Conservation (phyloP, 257 asterid species). For the Salvia miltiorrhiza region DNA sequence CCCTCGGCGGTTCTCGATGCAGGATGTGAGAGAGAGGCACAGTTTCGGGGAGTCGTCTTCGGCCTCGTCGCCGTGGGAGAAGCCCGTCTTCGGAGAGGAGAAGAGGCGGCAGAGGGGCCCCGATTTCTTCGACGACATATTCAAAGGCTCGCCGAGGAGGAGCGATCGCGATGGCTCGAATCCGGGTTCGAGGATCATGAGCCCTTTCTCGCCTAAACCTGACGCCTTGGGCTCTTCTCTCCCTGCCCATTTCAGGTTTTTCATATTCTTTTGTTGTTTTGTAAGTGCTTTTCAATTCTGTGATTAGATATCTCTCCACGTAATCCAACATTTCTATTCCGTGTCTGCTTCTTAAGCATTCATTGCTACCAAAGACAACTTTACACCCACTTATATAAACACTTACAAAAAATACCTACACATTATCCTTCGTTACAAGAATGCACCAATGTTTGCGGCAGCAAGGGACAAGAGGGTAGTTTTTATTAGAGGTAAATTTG, state of each 20-base stretch:
- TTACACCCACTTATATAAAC: too few relatives aligned
- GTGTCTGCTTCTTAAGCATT: too few relatives aligned
- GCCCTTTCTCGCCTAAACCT: conserved; percentile 56
- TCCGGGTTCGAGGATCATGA: conserved; percentile 49
- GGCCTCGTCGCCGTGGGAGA: conserved; percentile 40
- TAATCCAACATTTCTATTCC: too few relatives aligned
- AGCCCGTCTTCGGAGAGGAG: conserved; percentile 73
- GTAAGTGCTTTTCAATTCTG: too few relatives aligned
- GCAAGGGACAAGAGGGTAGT: too few relatives aligned
- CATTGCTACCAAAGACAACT: too few relatives aligned
- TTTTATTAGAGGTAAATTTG: too few relatives aligned
- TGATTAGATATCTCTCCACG: not conserved
- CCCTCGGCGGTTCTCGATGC: conserved; percentile 74
- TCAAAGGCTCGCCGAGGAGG: conserved; percentile 53
- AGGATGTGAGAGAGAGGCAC: conserved; percentile 43
- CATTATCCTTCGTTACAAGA: too few relatives aligned
- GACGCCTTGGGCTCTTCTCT: conserved; percentile 49
- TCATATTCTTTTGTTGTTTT: not conserved
- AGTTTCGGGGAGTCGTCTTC: conserved; percentile 46
- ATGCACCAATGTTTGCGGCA: too few relatives aligned
- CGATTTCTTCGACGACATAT: conserved; percentile 78
- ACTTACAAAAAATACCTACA: too few relatives aligned
- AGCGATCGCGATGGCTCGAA: conserved; percentile 39
- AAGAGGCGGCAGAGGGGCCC: conserved; percentile 42
- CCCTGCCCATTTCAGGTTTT: conserved; percentile 64